Conservation (phyloP, 495 filamentous ascomycete species). For the Annulohypoxylon maeteangense region DNA sequence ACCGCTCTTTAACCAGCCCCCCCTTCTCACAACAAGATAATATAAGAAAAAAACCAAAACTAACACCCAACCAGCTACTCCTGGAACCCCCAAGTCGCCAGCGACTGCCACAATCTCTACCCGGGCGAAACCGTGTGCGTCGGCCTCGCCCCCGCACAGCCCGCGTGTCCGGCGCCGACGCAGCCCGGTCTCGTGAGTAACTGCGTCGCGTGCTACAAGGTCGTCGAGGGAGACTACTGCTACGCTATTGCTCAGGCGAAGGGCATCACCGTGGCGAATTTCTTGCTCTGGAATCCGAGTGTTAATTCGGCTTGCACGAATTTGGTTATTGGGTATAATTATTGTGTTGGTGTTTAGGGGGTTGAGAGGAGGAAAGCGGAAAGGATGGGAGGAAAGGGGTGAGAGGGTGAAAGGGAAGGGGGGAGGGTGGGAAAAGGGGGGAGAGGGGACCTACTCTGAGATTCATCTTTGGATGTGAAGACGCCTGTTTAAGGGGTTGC, state of each 20-base stretch:
- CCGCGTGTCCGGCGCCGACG: slow-evolving; percentile 32
- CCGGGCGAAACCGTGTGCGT: slow-evolving; percentile 40
- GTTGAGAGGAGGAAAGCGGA: not conserved
- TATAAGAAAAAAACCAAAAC: not conserved
- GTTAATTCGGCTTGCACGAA: slow-evolving; percentile 48
- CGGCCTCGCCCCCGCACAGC: not conserved
- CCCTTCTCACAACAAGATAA: too few species aligned
- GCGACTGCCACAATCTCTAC: slow-evolving; percentile 40
- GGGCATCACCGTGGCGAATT: slow-evolving; percentile 29
- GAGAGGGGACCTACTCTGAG: too few species aligned
- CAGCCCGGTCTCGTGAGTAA: slow-evolving; percentile 19
- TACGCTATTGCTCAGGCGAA: not conserved
- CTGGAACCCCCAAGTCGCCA: slow-evolving; percentile 43
- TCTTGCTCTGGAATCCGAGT: slow-evolving; percentile 43
- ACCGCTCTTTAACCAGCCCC: not conserved
- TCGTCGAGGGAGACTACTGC: slow-evolving; percentile 38
- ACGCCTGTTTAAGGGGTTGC: too few species aligned
- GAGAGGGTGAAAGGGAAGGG: too few species aligned
- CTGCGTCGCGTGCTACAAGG: slow-evolving; percentile 42
- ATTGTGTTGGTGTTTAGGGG: slow-evolving; percentile 47
- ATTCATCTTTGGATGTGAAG: too few species aligned
- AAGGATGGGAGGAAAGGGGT: too few species aligned
- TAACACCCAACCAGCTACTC: slow-evolving; percentile 42
- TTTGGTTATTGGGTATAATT: slow-evolving; percentile 50
- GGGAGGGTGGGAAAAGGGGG: too few species aligned